Evolutionary conservation across 495 filamentous ascomycete genomes (phyloP), one percentile per base, ranked within the genome.

Genomic region (Penicillium steckii): DNA sequence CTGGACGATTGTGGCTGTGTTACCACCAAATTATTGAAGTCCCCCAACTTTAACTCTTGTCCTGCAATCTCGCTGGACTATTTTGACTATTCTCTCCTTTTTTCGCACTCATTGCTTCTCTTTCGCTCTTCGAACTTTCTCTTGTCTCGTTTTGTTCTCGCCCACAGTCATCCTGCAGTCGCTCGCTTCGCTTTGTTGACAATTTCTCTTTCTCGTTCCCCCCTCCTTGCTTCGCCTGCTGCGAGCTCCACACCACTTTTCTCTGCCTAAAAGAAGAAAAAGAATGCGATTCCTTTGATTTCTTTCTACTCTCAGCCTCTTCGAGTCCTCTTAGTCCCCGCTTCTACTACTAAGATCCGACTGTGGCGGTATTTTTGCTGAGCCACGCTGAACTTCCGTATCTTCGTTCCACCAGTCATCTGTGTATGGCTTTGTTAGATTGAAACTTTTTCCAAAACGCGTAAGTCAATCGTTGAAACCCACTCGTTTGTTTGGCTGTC

Each of bases 191-290:
- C 33, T 37, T 37, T 38, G 22, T 26, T 23, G 43, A 15, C 43
- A n/a, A n/a, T n/a, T 26, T 49, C 40, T 49, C 22, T 40, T 30
- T 42, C 35, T 22, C 27, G 7, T 23, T 21, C 29, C 38, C 43
- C 23, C 41, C 41, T 35, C 48, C 50, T 52, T 52, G 50, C 50
- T 44, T 33, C 19, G 22, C 19, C 47, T 21, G 32, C 38, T 27
- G 32, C 46, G n/a, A 49, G 18, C 42, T 40, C 40, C 42, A 44
- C 48, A 13, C 21, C 21, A 15, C 12, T 10, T 27, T 30, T 32
- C 9, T 23, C 18, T 21, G 7, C 4, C 26, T 12, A 10, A 32
- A 35, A 47, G 5, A 25, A 22, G n/a, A 22, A 10, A 32, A 12
- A 32, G 15, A 47, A 46, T 27, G 9, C 6, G 25, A 19, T 29